Conservation (phyloP, 1,284 basidiomycete genomes). For the Puccinia triticina region DNA sequence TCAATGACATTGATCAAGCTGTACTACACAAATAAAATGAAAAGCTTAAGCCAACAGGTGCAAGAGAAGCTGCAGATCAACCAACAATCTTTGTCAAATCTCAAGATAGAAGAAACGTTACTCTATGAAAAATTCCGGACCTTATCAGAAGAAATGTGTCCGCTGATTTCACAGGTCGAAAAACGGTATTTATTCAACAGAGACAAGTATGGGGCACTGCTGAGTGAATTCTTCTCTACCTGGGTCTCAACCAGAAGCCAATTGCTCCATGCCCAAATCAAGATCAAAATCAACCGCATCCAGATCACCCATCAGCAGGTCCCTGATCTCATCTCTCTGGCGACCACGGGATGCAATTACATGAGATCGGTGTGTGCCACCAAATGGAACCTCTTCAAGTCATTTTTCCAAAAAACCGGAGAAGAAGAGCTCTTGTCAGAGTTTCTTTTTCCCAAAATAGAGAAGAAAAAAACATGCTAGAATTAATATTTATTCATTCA, state of each 20-base stretch:
- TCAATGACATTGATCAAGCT: conserved; percentile 95
- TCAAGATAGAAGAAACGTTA: conserved; percentile 66
- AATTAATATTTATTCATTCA: neutral
- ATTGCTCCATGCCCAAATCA: conserved; percentile 71
- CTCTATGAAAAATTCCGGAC: conserved; percentile 83
- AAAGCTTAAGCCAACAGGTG: conserved; percentile 71
- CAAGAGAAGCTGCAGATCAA: conserved; percentile 24
- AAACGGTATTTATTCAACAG: conserved; percentile 71
- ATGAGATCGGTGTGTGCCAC: conserved; percentile 83
- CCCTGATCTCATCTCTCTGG: conserved; percentile 82
- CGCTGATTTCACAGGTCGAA: conserved; percentile 80
- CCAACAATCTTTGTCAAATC: conserved; percentile 17
- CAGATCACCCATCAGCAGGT: conserved; percentile 66
- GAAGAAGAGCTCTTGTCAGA: conserved; percentile 80
- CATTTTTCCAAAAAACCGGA: conserved; percentile 77
- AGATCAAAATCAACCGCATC: conserved; percentile 77
- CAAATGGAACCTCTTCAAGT: conserved; percentile 79
- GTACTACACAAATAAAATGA: conserved; percentile 80
- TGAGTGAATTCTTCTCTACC: conserved; percentile 79
- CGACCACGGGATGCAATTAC: conserved; percentile 83
- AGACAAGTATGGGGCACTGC: conserved; percentile 73
- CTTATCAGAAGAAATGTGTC: conserved; percentile 71
- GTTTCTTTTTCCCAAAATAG: conserved; percentile 34
- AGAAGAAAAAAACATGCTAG: neutral
- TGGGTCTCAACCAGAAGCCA: conserved; percentile 75